phyloP scores from a whole-genome alignment of 192 early-diverging fungal species.

The Funneliformis geosporum region DNA sequence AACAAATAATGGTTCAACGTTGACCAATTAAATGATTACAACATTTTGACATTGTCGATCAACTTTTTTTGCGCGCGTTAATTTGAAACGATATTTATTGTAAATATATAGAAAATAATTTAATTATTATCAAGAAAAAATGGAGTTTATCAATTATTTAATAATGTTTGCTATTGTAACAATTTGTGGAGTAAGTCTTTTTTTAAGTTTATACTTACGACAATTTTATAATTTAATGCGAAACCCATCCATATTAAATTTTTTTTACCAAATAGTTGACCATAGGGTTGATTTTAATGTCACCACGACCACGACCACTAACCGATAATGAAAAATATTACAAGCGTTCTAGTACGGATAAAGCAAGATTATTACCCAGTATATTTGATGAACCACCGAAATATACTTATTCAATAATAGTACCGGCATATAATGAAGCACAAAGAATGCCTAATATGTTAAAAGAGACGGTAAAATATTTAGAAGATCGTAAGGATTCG shows the following conservation, averaged over 20 bases:
- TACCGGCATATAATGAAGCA: conserved; percentile 93
- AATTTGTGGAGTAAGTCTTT: background rate
- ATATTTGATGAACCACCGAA: conserved; percentile 50
- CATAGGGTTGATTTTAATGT: conserved; percentile 35
- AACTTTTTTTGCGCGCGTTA: too few relatives aligned
- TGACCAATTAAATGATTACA: too few relatives aligned
- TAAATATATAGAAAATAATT: too few relatives aligned
- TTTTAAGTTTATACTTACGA: background rate
- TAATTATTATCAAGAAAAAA: background rate
- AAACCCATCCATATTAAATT: too few relatives aligned
- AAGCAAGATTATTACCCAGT: conserved; percentile 45
- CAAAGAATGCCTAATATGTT: conserved; percentile 84
- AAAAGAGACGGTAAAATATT: conserved; percentile 71
- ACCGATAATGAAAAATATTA: conserved; percentile 59
- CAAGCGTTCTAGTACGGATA: conserved; percentile 36
- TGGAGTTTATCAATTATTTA: background rate
- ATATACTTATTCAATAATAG: conserved; percentile 69
- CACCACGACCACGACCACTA: conserved; percentile 48
- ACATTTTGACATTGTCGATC: too few relatives aligned
- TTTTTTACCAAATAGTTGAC: too few relatives aligned
- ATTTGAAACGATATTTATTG: too few relatives aligned
- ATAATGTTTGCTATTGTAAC: background rate
- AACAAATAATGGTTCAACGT: too few relatives aligned
- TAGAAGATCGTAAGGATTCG: conserved; percentile 49
- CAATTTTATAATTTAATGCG: too few relatives aligned